Percentiles rank a stretch among this genome's conserved stretches.
These are phyloP conservation scores for Glaciozyma antarctica DNA, from an alignment of 768 basidiomycete genomes.

Conservation along the genomic window DNA sequence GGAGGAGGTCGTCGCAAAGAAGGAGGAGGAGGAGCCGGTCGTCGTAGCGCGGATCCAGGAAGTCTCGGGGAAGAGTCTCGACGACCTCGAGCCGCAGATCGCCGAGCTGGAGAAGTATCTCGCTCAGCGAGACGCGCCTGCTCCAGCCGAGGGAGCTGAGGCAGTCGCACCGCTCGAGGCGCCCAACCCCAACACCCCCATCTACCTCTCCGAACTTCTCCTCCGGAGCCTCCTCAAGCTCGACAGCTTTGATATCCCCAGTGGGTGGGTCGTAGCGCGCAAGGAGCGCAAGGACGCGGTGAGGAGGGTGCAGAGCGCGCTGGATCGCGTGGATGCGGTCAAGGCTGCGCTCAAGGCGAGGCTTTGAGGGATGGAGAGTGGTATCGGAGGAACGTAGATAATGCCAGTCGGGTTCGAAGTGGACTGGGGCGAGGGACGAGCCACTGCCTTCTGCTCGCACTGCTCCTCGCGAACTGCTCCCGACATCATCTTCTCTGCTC, in stretches of 20 bases:
- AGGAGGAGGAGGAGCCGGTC: neutral
- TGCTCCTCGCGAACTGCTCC: too few species aligned
- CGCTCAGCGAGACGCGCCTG: slow-evolving; percentile 32
- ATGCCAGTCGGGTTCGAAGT: too few species aligned
- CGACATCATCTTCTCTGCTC: too few species aligned
- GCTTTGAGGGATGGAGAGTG: too few species aligned
- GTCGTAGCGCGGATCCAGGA: slow-evolving; percentile 21
- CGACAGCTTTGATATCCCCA: slow-evolving; percentile 67
- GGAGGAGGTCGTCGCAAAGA: neutral
- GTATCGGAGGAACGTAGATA: too few species aligned
- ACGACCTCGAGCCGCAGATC: slow-evolving; percentile 22
- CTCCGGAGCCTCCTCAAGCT: slow-evolving; percentile 78
- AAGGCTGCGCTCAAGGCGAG: too few species aligned
- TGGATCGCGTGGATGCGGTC: slow-evolving; percentile 61
- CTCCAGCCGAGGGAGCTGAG: slow-evolving; percentile 17
- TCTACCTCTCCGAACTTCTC: slow-evolving; percentile 42
- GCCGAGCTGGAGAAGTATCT: slow-evolving; percentile 23
- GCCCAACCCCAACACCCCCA: neutral
- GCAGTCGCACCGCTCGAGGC: neutral
- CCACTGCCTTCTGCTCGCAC: too few species aligned
- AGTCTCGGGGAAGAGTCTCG: slow-evolving; percentile 7
- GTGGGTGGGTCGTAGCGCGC: slow-evolving; percentile 68
- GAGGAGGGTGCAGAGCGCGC: slow-evolving; percentile 66
- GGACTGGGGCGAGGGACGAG: too few species aligned
- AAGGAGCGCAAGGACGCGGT: slow-evolving; percentile 76